These are phyloP conservation scores for Cryptosporidium sp. DNA, from an alignment of 169 alveolate species.

Conservation along the genomic window DNA sequence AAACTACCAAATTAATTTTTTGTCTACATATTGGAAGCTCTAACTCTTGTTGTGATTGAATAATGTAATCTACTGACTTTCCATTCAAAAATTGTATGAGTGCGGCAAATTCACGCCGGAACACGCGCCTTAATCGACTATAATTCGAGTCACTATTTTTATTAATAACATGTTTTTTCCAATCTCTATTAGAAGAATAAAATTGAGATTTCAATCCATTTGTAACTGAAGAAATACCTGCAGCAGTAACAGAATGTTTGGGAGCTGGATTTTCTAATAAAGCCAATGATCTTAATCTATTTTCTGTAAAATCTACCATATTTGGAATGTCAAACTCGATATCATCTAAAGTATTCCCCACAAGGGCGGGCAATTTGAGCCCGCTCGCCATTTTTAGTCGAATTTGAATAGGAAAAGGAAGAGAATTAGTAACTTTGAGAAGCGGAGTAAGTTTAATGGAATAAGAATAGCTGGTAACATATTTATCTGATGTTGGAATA, in stretches of 20 bases:
- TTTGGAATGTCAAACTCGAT: constrained; percentile 11
- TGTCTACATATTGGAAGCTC: constrained; percentile 71
- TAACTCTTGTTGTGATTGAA: constrained; percentile 72
- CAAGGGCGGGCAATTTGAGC: constrained; percentile 9
- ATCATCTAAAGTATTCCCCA: neutral
- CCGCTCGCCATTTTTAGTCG: constrained; percentile 43
- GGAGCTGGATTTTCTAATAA: neutral
- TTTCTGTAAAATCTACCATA: constrained; percentile 8
- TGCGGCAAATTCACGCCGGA: constrained; percentile 48
- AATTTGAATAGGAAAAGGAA: constrained; percentile 73
- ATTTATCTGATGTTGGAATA: constrained; percentile 64
- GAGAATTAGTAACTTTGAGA: constrained; percentile 25
- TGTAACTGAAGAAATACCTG: neutral
- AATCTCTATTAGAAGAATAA: neutral
- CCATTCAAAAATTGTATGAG: constrained; percentile 50
- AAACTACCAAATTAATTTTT: constrained; percentile 22
- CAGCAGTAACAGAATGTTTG: neutral
- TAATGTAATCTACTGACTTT: constrained; percentile 40
- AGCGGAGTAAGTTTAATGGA: constrained; percentile 55
- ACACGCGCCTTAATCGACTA: constrained; percentile 15
- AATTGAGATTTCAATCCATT: neutral
- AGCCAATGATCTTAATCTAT: constrained; percentile 15
- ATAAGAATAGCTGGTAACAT: constrained; percentile 62
- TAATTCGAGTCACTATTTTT: constrained; percentile 11
- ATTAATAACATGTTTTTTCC: neutral